phyloP scores from a whole-genome alignment of 306 rosid species.

The Sicyos baderoa region DNA sequence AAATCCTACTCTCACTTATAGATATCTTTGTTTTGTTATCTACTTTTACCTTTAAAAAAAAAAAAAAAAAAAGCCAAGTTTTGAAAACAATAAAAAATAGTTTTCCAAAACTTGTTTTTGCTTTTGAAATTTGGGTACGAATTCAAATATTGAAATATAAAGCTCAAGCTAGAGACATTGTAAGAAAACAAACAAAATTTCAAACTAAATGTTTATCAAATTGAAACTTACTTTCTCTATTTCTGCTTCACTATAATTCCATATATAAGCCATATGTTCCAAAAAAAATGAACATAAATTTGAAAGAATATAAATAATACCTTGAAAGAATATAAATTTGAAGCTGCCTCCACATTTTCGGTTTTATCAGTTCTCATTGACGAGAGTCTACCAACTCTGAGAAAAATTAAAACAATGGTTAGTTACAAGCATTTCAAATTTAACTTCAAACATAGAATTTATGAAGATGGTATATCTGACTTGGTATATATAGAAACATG shows the following conservation, averaged over 20 bases:
- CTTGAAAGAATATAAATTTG: slow-evolving; percentile 45
- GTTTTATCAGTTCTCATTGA: slow-evolving; percentile 63
- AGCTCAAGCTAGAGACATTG: no score
- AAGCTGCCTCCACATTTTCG: slow-evolving; percentile 35
- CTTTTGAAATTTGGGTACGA: no score
- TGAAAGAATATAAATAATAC: slow-evolving; percentile 27
- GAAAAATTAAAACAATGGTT: slow-evolving; percentile 22
- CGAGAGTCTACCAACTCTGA: slow-evolving; percentile 24
- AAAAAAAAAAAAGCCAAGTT: no score
- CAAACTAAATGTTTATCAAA: no score
- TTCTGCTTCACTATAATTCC: neutral
- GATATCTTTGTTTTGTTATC: no score
- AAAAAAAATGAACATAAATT: neutral
- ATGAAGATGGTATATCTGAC: slow-evolving; percentile 1
- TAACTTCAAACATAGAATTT: neutral
- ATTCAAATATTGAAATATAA: no score
- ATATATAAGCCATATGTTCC: neutral
- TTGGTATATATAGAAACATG: neutral
- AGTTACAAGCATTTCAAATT: slow-evolving; percentile 1
- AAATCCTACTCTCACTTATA: no score
- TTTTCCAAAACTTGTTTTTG: no score
- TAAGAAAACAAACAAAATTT: no score
- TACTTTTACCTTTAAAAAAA: no score
- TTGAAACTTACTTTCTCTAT: no score
- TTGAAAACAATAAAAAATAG: no score